These are phyloP conservation scores for Fusarium udum DNA, from an alignment of 2,329 filamentous ascomycete genomes.

Conservation along the genomic window DNA sequence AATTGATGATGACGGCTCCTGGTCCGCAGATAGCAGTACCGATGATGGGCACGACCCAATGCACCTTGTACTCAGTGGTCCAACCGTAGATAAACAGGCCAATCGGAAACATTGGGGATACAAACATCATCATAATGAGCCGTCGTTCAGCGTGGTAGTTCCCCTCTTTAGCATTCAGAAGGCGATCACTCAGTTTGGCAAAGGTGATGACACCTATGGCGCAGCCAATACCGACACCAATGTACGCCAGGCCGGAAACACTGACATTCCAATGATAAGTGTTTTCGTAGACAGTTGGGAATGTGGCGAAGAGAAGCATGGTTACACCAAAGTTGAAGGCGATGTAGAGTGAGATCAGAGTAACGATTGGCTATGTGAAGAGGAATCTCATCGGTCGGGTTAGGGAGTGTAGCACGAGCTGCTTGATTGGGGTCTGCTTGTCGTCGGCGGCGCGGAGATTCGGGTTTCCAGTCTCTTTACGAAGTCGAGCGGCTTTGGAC, in stretches of 20 bases:
- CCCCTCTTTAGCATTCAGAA: background rate
- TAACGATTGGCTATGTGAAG: constrained; percentile 57
- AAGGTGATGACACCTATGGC: constrained; percentile 12
- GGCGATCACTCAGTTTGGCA: constrained; percentile 15
- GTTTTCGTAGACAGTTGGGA: constrained; percentile 58
- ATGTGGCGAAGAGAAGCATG: constrained; percentile 65
- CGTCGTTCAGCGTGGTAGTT: constrained; percentile 5
- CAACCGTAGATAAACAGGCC: constrained; percentile 31
- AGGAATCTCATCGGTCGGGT: constrained; percentile 58
- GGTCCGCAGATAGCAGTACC: background rate
- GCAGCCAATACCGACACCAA: constrained; percentile 29
- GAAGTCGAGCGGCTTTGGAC: background rate
- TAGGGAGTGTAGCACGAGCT: background rate
- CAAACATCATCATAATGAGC: constrained; percentile 14
- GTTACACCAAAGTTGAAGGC: constrained; percentile 64
- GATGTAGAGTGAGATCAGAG: constrained; percentile 58
- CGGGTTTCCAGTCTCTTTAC: background rate
- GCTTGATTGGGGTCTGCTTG: fast-evolving
- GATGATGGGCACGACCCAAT: constrained; percentile 26
- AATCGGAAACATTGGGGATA: constrained; percentile 6
- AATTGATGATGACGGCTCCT: background rate
- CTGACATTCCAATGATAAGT: constrained; percentile 51
- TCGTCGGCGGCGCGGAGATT: fast-evolving
- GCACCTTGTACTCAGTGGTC: constrained; percentile 24
- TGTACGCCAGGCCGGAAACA: constrained; percentile 34